Conservation (phyloP, 2,329 filamentous ascomycete species). For the Daldinia sp. region DNA sequence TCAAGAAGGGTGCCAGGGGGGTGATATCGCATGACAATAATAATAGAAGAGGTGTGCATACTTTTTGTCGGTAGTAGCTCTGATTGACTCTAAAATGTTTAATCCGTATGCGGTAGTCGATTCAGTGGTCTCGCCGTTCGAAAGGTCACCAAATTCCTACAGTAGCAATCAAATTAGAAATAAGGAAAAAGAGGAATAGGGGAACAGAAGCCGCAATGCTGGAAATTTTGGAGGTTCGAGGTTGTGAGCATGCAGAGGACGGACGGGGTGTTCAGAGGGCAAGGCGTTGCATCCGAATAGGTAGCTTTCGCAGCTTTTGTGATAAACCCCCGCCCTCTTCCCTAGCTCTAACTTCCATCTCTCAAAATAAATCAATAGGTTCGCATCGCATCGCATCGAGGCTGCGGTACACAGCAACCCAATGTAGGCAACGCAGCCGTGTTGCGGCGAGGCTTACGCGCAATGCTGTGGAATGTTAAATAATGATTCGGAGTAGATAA, state of each 20-base stretch:
- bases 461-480: constrained; percentile 38
- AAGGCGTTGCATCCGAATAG: constrained; percentile 39
- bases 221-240: constrained; percentile 34
- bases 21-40: constrained; percentile 5
- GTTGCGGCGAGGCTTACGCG: constrained; percentile 39
- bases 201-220: constrained; percentile 15
- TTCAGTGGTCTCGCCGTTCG: constrained; percentile 71
- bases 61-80: constrained; percentile 84
- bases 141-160: constrained; percentile 62
- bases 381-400: constrained; percentile 36
- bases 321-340: constrained; percentile 10
- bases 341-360: constrained; percentile 25
- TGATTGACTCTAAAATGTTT: constrained; percentile 79
- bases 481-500: constrained; percentile 31
- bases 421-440: constrained; percentile 12
- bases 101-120: constrained; percentile 79
- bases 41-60: constrained; percentile 58
- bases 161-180: constrained; percentile 29
- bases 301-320: constrained; percentile 2
- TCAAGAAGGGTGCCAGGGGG: not conserved
- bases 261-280: constrained; percentile 20
- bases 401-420: constrained; percentile 32
- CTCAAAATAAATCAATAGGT: constrained; percentile 20
- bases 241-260: constrained; percentile 22
- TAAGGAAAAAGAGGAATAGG: constrained; percentile 6